phyloP scores from a whole-genome alignment of 176 grass and related monocot species.

The Phragmites australis region DNA sequence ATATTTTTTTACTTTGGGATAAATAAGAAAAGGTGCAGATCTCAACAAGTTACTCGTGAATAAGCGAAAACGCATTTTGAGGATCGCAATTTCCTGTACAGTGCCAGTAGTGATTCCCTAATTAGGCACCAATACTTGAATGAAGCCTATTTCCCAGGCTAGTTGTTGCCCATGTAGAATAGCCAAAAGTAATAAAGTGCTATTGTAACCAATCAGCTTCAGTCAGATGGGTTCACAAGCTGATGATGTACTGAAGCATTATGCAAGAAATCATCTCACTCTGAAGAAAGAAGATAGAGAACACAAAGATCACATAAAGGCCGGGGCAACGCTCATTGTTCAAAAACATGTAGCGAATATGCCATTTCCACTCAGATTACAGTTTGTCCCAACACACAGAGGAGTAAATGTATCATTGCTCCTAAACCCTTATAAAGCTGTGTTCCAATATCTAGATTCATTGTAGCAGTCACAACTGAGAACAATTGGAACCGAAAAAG shows the following conservation, averaged over 20 bases:
- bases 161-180: no score
- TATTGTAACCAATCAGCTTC: no score
- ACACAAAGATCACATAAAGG: background rate
- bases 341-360: constrained; percentile 4
- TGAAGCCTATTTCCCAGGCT: no score
- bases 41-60: no score
- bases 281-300: background rate
- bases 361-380: constrained; percentile 15
- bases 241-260: background rate
- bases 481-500: background rate
- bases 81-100: no score
- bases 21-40: no score
- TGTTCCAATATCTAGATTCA: constrained; percentile 23
- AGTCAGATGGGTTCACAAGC: no score
- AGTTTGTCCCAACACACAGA: constrained; percentile 6
- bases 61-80: no score
- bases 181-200: no score
- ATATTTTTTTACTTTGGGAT: no score
- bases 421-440: constrained; percentile 7
- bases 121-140: no score
- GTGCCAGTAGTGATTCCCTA: no score
- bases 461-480: constrained; percentile 6
- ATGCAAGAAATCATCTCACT: background rate
- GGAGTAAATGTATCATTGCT: background rate
- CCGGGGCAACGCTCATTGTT: background rate